Conservation (phyloP, 495 filamentous ascomycete genomes). For the Aspergillus panamensis region DNA sequence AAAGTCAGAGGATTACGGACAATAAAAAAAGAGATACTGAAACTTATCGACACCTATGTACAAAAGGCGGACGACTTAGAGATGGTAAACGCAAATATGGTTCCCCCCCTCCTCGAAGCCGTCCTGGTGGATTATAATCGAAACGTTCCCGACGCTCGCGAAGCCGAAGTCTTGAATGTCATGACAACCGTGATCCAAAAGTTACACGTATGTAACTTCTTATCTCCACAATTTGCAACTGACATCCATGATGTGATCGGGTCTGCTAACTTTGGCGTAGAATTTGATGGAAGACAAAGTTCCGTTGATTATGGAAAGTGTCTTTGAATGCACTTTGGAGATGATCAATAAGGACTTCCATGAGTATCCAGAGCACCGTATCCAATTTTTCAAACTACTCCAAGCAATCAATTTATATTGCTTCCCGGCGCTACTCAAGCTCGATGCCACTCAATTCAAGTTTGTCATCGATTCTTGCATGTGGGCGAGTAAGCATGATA, state of each 20-base stretch:
- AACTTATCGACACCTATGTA: constrained; percentile 95
- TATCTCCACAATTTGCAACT: constrained; percentile 1
- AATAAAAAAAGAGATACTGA: constrained; percentile 99
- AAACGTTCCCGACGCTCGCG: constrained; percentile 92
- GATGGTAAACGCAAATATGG: constrained; percentile 87
- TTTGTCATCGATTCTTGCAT: constrained; percentile 99
- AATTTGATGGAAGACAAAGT: constrained; percentile 97
- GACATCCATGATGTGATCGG: no score
- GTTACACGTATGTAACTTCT: constrained; percentile 70
- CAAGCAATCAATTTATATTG: constrained; percentile 94
- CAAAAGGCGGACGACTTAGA: constrained; percentile 96
- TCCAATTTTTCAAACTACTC: constrained; percentile 96
- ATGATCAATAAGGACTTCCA: constrained; percentile 99
- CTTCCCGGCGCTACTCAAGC: constrained; percentile 88
- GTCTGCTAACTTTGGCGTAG: constrained; percentile 32
- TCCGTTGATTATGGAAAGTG: constrained; percentile 93
- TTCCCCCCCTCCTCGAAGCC: constrained; percentile 93
- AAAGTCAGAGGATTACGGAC: constrained; percentile 91
- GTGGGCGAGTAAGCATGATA: constrained; percentile 99
- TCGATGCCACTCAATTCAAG: constrained; percentile 95
- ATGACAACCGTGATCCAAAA: constrained; percentile 97
- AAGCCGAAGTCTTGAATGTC: constrained; percentile 93
- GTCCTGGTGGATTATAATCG: constrained; percentile 94
- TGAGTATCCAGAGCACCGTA: constrained; percentile 95
- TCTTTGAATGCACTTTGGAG: constrained; percentile 96